phyloP scores from a whole-genome alignment of 768 basidiomycete genomes.

The Suillus alpinus region DNA sequence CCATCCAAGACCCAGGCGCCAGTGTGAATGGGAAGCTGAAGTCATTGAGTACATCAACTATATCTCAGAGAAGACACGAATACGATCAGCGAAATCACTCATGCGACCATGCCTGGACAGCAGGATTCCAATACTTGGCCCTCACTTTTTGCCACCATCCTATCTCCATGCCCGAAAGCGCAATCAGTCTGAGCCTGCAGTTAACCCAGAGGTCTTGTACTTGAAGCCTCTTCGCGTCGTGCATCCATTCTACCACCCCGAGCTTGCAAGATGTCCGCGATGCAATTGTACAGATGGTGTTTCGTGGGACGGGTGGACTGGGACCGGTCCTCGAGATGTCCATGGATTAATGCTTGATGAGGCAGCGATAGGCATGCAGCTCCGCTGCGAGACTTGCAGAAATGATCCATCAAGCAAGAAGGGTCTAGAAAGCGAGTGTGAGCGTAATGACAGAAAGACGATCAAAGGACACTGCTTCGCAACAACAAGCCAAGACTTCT shows the following conservation, averaged over 20 bases:
- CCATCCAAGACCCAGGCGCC: background rate
- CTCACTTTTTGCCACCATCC: conserved; percentile 20
- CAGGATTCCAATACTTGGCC: conserved; percentile 21
- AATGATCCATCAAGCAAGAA: background rate
- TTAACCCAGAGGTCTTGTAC: conserved; percentile 1
- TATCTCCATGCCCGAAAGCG: conserved; percentile 12
- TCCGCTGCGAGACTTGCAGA: background rate
- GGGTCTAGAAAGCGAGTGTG: conserved; percentile 27
- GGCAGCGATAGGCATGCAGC: background rate
- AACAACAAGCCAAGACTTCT: too few relatives aligned
- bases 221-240: conserved; percentile 4
- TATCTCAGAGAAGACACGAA: conserved; percentile 9
- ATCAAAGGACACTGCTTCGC: too few relatives aligned
- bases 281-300: background rate
- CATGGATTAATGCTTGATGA: conserved; percentile 5
- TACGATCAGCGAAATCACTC: background rate
- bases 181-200: background rate
- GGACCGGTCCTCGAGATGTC: background rate
- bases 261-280: background rate
- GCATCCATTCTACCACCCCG: conserved; percentile 8
- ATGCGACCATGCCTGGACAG: background rate
- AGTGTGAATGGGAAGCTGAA: conserved; percentile 20
- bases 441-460: too few relatives aligned
- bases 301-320: conserved; percentile 9
- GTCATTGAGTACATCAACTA: conserved; percentile 20